A percentile compares a stretch with the other conserved stretches of the same genome.
These are phyloP conservation scores for Trichosporon faecale DNA, from an alignment of 1,284 basidiomycete species.

Conservation along the genomic window DNA sequence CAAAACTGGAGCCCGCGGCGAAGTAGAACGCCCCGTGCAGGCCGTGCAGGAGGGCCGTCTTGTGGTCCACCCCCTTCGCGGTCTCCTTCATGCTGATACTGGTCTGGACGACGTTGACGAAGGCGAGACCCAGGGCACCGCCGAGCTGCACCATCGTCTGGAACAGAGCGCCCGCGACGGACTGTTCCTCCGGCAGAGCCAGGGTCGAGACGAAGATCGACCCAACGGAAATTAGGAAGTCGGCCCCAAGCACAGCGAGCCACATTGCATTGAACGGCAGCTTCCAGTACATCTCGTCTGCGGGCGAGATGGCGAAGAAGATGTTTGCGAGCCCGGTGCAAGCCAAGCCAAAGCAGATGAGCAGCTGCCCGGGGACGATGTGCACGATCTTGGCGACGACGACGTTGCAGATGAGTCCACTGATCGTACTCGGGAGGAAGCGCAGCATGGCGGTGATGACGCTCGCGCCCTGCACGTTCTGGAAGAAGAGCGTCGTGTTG, in stretches of 20 bases:
- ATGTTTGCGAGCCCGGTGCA: constrained; percentile 61
- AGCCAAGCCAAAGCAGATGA: constrained; percentile 62
- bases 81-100: constrained; percentile 28
- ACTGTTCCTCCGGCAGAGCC: constrained; percentile 70
- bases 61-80: constrained; percentile 17
- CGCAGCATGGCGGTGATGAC: constrained; percentile 67
- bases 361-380: constrained; percentile 37
- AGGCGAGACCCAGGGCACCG: constrained; percentile 68
- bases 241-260: constrained; percentile 69
- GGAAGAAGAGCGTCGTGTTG: constrained; percentile 46
- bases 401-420: constrained; percentile 64
- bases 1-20: constrained; percentile 39
- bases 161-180: constrained; percentile 65
- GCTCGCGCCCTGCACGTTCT: constrained; percentile 36
- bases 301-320: constrained; percentile 68
- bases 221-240: constrained; percentile 72
- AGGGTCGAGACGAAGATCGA: constrained; percentile 72
- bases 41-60: constrained; percentile 31
- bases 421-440: constrained; percentile 71
- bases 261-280: constrained; percentile 75
- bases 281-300: constrained; percentile 67
- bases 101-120: constrained; percentile 67
- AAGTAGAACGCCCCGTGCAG: constrained; percentile 47
- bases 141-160: constrained; percentile 60
- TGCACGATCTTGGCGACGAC: constrained; percentile 49